Base-by-base conservation (phyloP, 2,329 filamentous ascomycete species). In the Microsporum canis region DNA sequence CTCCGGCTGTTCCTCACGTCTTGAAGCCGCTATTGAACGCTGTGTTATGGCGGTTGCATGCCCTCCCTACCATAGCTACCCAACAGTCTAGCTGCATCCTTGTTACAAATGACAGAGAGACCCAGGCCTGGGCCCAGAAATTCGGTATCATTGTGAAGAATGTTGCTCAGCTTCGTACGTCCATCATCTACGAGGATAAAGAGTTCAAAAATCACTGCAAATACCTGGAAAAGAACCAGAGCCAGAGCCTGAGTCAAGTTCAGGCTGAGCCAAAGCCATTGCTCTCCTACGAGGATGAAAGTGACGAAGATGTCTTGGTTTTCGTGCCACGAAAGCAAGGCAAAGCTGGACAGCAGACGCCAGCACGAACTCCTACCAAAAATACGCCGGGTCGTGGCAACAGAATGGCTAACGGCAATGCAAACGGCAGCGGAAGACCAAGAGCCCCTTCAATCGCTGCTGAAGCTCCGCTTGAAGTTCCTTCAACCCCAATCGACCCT, bases 101-200 rank as follows among this genome's bases (percentile, higher is more conserved):
- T 5, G 71, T 78, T 31, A 75, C 75, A 47, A 78, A 78, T 58
- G 75, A 78, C 58, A 74, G 72, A 10, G 67, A 68, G 53, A 76
- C 73, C 4, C 75, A 77, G 63, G 64, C 71, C 1, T 77, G 75
- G 75, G 76, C 76, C 3, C 76, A 77, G 63, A 78, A 78, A 60
- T 78, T 78, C 62, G 76, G 75, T 7, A 75, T 79, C 49, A 71
- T 70, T 1, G 74, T 76, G 33, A 78, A 78, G 66, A 79, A 77
- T 61, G 77, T 78, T 62, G 74, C 77, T 59, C 77, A 79, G 63
- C 65, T 79, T 57, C 75, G 77, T 39, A 77, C 75, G 12, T 74
- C 75, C 27, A 77, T 79, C 61, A 75, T 77, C 61, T 74, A 77
- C 63, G 76, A 78, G 64, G 75, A 77, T 61, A 71, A 73, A 31